Percentiles rank a stretch among this genome's conserved stretches.
Evolutionary conservation across 108 stramenopile species (phyloP).

Genomic region (Aurantiochytrium sp.): DNA sequence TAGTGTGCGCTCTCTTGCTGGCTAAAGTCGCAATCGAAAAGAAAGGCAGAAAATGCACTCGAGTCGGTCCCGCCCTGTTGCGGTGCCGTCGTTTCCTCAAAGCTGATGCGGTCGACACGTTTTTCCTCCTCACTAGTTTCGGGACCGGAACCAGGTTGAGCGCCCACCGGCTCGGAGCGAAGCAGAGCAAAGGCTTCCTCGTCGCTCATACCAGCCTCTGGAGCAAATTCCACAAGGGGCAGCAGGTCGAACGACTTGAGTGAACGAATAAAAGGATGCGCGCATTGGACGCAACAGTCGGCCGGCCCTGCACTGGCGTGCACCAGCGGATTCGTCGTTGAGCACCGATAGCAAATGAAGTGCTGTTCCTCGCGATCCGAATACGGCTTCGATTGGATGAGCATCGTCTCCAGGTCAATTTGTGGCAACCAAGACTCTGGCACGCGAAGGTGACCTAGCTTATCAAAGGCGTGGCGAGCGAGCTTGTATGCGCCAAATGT

Average conservation of each 20-base stretch:
- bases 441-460: constrained; percentile 38
- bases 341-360: constrained; percentile 64
- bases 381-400: constrained; percentile 54
- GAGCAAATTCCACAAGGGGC: constrained; percentile 65
- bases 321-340: constrained; percentile 53
- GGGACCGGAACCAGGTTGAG: not conserved
- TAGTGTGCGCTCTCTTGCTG: constrained; percentile 35
- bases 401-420: constrained; percentile 47
- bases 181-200: constrained; percentile 46
- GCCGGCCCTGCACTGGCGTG: constrained; percentile 34
- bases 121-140: not conserved
- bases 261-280: constrained; percentile 60
- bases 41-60: constrained; percentile 32
- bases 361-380: constrained; percentile 53
- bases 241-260: constrained; percentile 61
- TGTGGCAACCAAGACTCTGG: constrained; percentile 49
- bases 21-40: constrained; percentile 32
- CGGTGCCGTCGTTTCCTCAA: not conserved
- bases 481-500: constrained; percentile 55
- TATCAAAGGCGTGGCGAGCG: constrained; percentile 51
- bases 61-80: not conserved
- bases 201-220: constrained; percentile 39
- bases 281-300: constrained; percentile 60
- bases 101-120: constrained; percentile 27
- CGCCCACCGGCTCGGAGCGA: not conserved